Percentiles rank a stretch among this genome's conserved stretches.
Evolutionary conservation across 2,329 filamentous ascomycete genomes (phyloP).

Genomic region (Elsinoe batatas): DNA sequence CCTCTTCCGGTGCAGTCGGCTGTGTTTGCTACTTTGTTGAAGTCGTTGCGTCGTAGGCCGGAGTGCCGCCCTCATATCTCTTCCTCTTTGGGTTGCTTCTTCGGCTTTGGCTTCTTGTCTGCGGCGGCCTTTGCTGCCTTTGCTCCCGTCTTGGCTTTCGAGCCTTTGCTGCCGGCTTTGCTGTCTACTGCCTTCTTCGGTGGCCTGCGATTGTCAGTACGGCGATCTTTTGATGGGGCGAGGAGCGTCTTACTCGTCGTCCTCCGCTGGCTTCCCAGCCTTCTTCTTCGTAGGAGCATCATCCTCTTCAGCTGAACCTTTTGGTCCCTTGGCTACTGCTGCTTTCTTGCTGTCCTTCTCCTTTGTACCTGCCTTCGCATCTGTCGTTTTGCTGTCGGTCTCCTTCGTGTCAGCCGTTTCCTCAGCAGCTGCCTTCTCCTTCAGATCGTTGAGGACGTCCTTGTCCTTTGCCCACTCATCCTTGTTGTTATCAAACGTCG

Average conservation of each 20-base stretch:
- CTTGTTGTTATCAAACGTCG: constrained; percentile 66
- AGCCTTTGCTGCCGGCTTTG: constrained; percentile 8
- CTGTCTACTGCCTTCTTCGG: constrained; percentile 6
- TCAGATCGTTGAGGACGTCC: constrained; percentile 59
- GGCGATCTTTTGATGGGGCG: too few species aligned
- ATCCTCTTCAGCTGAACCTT: constrained; percentile 15
- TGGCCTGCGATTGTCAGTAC: constrained; percentile 4
- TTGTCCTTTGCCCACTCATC: constrained; percentile 91
- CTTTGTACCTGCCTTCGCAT: constrained; percentile 26
- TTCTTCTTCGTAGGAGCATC: constrained; percentile 13
- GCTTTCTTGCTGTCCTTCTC: constrained; percentile 17
- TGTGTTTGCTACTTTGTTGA: neutral
- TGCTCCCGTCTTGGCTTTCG: constrained; percentile 10
- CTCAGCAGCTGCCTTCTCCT: constrained; percentile 49
- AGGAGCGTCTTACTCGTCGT: constrained; percentile 5
- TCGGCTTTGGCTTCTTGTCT: constrained; percentile 12
- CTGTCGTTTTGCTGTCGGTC: constrained; percentile 33
- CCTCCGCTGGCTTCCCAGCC: constrained; percentile 4
- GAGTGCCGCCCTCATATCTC: neutral
- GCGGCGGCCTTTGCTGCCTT: constrained; percentile 6
- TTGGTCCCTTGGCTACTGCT: constrained; percentile 6
- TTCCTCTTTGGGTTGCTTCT: constrained; percentile 11
- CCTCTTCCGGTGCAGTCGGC: neutral
- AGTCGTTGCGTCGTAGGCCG: constrained; percentile 1
- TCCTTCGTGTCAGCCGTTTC: constrained; percentile 30